Percentiles rank a stretch among this genome's conserved stretches.
phyloP scores from a whole-genome alignment of 2,329 filamentous ascomycete genomes.

The Pleochaeta shiraiana region DNA sequence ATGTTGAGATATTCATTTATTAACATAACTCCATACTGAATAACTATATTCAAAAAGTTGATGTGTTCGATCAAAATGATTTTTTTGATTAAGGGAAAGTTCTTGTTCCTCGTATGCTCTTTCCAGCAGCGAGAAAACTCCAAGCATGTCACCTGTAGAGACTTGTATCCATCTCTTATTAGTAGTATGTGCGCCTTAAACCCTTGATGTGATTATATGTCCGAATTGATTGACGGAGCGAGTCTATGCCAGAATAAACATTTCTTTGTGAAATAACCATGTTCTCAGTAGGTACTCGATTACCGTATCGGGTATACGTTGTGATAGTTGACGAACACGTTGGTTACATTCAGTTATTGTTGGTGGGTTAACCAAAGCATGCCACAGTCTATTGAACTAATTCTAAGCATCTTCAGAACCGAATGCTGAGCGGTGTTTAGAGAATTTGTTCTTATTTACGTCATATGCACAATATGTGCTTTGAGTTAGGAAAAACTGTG shows the following conservation, averaged over 20 bases:
- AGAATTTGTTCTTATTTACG: too few relatives aligned
- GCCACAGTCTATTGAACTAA: too few relatives aligned
- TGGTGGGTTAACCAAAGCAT: too few relatives aligned
- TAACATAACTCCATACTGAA: too few relatives aligned
- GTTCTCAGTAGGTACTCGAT: background rate
- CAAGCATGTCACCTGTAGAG: background rate
- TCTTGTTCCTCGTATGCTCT: background rate
- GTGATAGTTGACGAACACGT: too few relatives aligned
- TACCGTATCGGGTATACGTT: too few relatives aligned
- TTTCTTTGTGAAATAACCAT: background rate
- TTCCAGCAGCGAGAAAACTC: background rate
- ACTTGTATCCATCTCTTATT: background rate
- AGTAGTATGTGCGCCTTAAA: background rate
- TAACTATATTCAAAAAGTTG: background rate
- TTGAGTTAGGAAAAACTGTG: too few relatives aligned
- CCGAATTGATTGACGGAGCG: background rate
- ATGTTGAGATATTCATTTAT: too few relatives aligned
- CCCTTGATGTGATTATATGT: background rate
- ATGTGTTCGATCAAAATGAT: background rate
- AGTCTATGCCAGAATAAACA: background rate
- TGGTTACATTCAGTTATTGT: too few relatives aligned
- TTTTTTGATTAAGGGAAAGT: background rate
- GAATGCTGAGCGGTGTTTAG: too few relatives aligned
- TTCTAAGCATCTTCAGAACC: too few relatives aligned
- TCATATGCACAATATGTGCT: too few relatives aligned